Evolutionary conservation across 2,329 filamentous ascomycete species (phyloP), one percentile per base, ranked within the genome.

Genomic region (Coleophoma eucalyptorum): DNA sequence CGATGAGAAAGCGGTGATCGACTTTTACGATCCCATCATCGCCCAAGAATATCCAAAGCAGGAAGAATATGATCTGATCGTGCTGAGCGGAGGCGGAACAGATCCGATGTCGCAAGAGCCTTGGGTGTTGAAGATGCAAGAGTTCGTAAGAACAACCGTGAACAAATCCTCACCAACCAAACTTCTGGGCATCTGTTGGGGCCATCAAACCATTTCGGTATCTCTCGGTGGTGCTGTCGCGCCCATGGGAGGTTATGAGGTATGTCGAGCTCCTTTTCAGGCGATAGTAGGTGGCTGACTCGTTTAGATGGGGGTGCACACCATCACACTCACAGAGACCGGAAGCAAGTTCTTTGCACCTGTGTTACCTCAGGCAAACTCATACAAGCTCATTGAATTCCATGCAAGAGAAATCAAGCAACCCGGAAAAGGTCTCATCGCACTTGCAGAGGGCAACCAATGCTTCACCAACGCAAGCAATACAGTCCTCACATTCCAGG

Each of bases 401-500:
- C 73, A 75, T 58, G 63, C 66, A 11, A 67, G 72, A 11, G 69
- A 69, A 41, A 67, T 74, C 7, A 64, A 62, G 21, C 55, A 48
- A 1, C 56, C 65, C 1, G 67, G 66, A 1, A 49, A 62, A 2
- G 67, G 64, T 0, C 73, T 74, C 48, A 41, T 62, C 7, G 54
- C 58, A 33, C 59, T 74, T 41, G 65, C 71, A 2, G 65, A 65
- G 7, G 63, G 63, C 5, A 67, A 70, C 55, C 69, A 75, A 55
- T 62, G 62, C 15, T 69, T 74, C 41, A 48, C 73, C 7, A 71
- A 67, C 46, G 60, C 67, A 48, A 62, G 59, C 49, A 69, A 70
- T 48, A 67, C 64, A 4, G 66, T 75, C 43, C 58, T 74, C 37
- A 72, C 71, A 0, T 71, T 75, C 41, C 73, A 76, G 53, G 72